Base-by-base conservation (phyloP, 1,139 yeast species). In the Pichia sp. region DNA sequence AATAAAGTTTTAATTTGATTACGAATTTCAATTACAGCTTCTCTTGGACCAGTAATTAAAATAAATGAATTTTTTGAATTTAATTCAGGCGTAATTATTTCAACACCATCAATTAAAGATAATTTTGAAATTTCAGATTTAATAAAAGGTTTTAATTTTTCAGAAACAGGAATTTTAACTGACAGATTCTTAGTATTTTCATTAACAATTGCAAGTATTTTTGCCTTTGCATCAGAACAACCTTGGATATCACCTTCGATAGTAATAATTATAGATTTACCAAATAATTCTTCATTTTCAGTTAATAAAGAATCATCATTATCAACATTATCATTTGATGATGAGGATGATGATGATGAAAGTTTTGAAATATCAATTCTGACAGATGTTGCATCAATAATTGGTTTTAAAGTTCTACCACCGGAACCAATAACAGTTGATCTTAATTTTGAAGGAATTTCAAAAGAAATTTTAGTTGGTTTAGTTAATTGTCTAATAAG, bases 211-310 rank as follows among this genome's bases (percentile, higher is more conserved):
- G 78, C 79, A 62, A 81, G 61, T 56, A 92, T 88, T 61, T 75
- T 81, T 43, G 71, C 68, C 60, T 83, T 84, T 31, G 97, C 96
- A 48, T 76, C 74, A 56, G 76, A 78, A 56, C 86, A 85, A 50
- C 96, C 90, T 64, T 86, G 95, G 51, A 79, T 76, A 62, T 89
- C 96, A 69, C 98, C 98, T 53, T 79, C 85, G 53, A 92, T 73
- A 34, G 80, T 70, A 49, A 92, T 81, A 40, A 73, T 72, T 40
- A 85, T 75, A 34, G 77, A 66, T 47, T 73, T 78, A 42, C 85
- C 81, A 56, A 73, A 77, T 48, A 74, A 56, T 55, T 77, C 81
- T 53, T 75, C 80, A 28, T 74, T 75, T 43, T 56, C 53, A 43
- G 56, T 46, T 34, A 50, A 44, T n/a, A 56, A 53, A 39, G 68